These are phyloP conservation scores for Leishmania amazonensis DNA, from an alignment of 208 protist genomes.

Conservation along the genomic window DNA sequence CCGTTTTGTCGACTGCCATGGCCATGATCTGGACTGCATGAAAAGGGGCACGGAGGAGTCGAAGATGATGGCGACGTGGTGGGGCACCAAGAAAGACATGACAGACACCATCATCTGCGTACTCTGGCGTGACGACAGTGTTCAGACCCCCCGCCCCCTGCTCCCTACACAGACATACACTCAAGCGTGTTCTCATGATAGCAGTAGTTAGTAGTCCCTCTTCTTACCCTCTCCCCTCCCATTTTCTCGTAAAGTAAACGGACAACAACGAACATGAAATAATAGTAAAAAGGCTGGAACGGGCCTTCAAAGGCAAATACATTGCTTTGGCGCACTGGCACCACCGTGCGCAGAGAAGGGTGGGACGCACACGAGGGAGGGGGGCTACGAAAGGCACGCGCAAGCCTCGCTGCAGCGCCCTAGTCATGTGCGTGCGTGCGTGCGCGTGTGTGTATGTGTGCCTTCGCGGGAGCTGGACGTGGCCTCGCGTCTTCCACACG, in stretches of 20 bases:
- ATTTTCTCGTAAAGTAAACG: neutral
- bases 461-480: neutral
- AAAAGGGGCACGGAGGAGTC: neutral
- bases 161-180: neutral
- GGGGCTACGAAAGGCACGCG: neutral
- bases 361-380: neutral
- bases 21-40: neutral
- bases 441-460: neutral
- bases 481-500: neutral
- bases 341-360: neutral
- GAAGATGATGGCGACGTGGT: constrained; percentile 7
- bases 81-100: constrained; percentile 5
- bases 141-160: neutral
- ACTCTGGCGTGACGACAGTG: neutral
- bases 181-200: neutral
- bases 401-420: neutral
- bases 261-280: neutral
- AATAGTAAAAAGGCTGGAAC: neutral
- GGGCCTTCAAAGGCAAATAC: neutral
- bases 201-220: neutral
- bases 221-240: neutral
- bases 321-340: neutral
- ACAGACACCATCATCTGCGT: neutral
- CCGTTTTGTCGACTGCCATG: neutral
- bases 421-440: neutral